Conservation (phyloP, 441 rosid genomes). For the Populus tomentosa region DNA sequence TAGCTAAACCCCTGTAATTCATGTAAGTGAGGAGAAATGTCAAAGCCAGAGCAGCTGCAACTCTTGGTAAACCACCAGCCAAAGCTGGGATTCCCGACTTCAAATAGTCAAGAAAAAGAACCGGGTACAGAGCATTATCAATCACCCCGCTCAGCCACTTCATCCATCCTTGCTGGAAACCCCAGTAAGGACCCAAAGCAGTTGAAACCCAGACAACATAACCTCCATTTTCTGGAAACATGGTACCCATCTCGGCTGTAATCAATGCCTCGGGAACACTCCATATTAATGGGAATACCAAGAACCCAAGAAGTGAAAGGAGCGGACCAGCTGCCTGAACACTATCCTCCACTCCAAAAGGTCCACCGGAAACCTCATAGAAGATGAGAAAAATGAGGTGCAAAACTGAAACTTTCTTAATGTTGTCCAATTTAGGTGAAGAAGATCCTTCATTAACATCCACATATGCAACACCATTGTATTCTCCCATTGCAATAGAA, state of each 20-base stretch:
- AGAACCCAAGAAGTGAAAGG: slow-evolving; percentile 36
- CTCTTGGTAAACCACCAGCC: slow-evolving; percentile 44
- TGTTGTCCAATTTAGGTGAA: slow-evolving; percentile 32
- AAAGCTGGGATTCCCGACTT: slow-evolving; percentile 51
- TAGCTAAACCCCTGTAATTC: slow-evolving; percentile 57
- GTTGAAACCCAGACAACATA: slow-evolving; percentile 76
- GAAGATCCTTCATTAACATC: slow-evolving; percentile 14
- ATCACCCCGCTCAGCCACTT: slow-evolving; percentile 74
- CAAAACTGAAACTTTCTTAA: slow-evolving; percentile 49
- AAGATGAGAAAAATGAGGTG: slow-evolving; percentile 66
- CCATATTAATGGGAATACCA: neutral
- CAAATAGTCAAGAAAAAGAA: slow-evolving; percentile 58
- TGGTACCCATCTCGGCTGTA: slow-evolving; percentile 73
- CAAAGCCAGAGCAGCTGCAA: slow-evolving; percentile 31
- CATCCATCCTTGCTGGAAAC: slow-evolving; percentile 84
- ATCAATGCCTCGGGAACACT: slow-evolving; percentile 56
- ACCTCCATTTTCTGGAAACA: slow-evolving; percentile 69
- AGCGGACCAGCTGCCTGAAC: slow-evolving; percentile 70
- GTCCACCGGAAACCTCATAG: slow-evolving; percentile 72
- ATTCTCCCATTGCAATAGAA: slow-evolving; percentile 34
- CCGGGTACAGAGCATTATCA: slow-evolving; percentile 23
- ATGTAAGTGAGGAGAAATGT: slow-evolving; percentile 51
- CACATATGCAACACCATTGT: slow-evolving; percentile 15
- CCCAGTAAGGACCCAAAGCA: slow-evolving; percentile 67
- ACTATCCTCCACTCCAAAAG: slow-evolving; percentile 66